Percentiles rank a stretch among this genome's conserved stretches.
phyloP scores from a whole-genome alignment of 2,329 filamentous ascomycete species.

The Calonectria leucothoes region DNA sequence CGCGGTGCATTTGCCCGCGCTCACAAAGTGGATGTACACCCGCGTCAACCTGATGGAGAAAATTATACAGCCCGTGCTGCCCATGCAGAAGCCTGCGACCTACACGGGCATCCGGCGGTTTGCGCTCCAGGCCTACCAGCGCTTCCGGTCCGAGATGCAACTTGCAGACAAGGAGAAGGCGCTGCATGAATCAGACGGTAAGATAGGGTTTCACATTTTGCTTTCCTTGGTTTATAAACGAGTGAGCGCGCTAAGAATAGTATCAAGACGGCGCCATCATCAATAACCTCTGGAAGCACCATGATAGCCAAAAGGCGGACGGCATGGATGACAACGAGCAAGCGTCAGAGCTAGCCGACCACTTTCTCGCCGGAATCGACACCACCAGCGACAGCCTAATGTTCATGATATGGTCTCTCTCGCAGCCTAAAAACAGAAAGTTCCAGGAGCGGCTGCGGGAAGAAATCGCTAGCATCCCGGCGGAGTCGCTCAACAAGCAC shows the following conservation, averaged over 20 bases:
- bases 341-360: slow-evolving; percentile 65
- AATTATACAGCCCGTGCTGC: slow-evolving; percentile 20
- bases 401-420: slow-evolving; percentile 63
- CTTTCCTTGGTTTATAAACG: background rate
- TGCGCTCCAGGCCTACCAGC: slow-evolving; percentile 24
- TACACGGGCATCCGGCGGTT: slow-evolving; percentile 30
- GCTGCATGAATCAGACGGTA: background rate
- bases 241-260: background rate
- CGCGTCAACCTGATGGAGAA: slow-evolving; percentile 1
- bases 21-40: slow-evolving; percentile 32
- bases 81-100: slow-evolving; percentile 33
- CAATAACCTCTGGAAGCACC: slow-evolving; percentile 49
- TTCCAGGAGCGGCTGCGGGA: slow-evolving; percentile 58
- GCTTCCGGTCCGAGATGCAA: slow-evolving; percentile 17
- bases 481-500: slow-evolving; percentile 29
- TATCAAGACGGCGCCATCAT: slow-evolving; percentile 48
- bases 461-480: slow-evolving; percentile 51
- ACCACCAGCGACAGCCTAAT: slow-evolving; percentile 64
- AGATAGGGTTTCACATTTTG: background rate
- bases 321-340: slow-evolving; percentile 57
- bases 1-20: slow-evolving; percentile 14
- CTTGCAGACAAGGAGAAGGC: background rate
- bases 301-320: slow-evolving; percentile 38
- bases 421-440: slow-evolving; percentile 51
- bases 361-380: slow-evolving; percentile 64